Conservation (phyloP, 441 rosid species). For the Pelargonium fulgidum region DNA sequence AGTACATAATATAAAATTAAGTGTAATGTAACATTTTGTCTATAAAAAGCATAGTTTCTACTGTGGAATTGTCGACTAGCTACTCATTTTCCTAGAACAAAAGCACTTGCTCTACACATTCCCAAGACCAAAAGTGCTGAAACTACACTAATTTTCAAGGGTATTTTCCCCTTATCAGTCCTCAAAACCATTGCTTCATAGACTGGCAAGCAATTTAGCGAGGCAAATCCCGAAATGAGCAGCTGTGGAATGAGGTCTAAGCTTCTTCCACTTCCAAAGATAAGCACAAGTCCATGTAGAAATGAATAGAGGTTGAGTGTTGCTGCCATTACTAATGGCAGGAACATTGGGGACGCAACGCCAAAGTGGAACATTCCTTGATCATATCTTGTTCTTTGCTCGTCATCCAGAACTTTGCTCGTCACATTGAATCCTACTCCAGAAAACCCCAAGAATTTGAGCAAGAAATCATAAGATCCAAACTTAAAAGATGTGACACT, state of each 20-base stretch:
- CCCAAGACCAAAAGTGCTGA: background rate
- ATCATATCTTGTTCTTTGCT: constrained; percentile 45
- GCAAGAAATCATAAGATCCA: background rate
- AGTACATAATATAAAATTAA: no score
- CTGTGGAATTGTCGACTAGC: no score
- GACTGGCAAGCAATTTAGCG: background rate
- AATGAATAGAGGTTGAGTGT: constrained; percentile 31
- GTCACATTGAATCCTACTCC: background rate
- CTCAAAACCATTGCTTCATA: background rate
- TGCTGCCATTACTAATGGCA: constrained; percentile 36
- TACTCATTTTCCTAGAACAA: no score
- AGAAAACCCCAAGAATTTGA: background rate
- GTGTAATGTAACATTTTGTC: no score
- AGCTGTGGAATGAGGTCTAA: background rate
- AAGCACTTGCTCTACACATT: no score
- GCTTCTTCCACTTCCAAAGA: constrained; percentile 18
- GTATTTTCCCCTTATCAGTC: background rate
- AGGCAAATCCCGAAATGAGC: background rate
- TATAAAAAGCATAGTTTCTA: no score
- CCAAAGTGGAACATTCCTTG: constrained; percentile 52
- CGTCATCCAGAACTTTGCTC: constrained; percentile 17
- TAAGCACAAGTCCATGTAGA: constrained; percentile 19
- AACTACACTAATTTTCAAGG: background rate
- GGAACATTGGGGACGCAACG: constrained; percentile 42
- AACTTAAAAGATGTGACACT: background rate